Base-by-base conservation (phyloP, 2,329 filamentous ascomycete species). In the Verticillium klebahnii region DNA sequence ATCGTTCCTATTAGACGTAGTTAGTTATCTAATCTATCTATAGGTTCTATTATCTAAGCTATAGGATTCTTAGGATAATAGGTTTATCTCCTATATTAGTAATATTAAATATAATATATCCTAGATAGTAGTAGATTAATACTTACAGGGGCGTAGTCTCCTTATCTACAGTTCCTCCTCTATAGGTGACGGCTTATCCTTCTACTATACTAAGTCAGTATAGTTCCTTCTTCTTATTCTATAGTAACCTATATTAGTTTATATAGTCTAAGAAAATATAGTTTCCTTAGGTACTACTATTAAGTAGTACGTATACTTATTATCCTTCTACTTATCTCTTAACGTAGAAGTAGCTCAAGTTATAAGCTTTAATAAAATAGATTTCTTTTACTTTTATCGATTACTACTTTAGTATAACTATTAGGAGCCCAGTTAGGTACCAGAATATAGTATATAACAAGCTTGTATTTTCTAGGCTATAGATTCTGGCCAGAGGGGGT, bases 31-130 rank as follows among this genome's bases (percentile, higher is more conserved):
- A 56, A 34, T 56, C 34, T 15, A 56, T 34, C 15, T 31, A 6
- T 19, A 25, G 54, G 17, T 56, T 56, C 25, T 56, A 56, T 34
- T 56, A 15, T 56, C 17, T 32, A 31, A 56, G 31, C 17, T 56
- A 56, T 56, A 56, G 17, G 31, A 56, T 56, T 23, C 54, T 1
- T 56, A 56, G 54, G 57, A 45, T 32, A 59, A 59, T 54, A 37
- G 11, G 3, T 39, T 59, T 54, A 23, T 19, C 31, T 32, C 54
- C 5, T n/a, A 56, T 56, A 32, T 56, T 19, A 17, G 29, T 56
- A 56, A 56, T 34, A 54, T 56, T 19, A 19, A 56, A 56, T 9
- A 14, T 56, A 9, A 34, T 56, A 32, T n/a, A 32, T 2, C 17
- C 4, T 56, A 19, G 25, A 34, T 36, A 36, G 4, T 34, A 9